These are phyloP conservation scores for Beauveria sp. DNA, from an alignment of 2,329 filamentous ascomycete species.

Conservation along the genomic window DNA sequence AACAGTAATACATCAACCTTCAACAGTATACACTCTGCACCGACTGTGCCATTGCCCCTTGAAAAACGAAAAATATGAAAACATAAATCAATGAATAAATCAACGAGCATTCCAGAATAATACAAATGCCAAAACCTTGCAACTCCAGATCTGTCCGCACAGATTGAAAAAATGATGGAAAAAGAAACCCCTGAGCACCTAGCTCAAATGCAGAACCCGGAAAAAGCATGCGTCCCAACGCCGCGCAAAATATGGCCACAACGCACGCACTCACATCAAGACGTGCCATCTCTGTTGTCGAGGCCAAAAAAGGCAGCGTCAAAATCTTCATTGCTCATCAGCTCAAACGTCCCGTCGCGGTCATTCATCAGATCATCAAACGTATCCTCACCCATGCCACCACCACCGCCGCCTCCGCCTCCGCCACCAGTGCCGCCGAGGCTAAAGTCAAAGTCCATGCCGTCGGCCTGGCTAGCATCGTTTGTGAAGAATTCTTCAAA, in stretches of 20 bases:
- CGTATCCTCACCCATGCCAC: conserved; percentile 27
- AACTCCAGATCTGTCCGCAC: background rate
- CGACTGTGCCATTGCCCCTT: background rate
- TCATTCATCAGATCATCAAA: conserved; percentile 44
- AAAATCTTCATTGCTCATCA: conserved; percentile 37
- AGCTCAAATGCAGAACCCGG: background rate
- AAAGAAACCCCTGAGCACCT: background rate
- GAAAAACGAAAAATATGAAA: background rate
- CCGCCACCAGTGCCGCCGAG: conserved; percentile 16
- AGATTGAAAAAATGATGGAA: background rate
- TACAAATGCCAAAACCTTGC: background rate
- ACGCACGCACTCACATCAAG: conserved; percentile 9
- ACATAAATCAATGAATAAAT: background rate
- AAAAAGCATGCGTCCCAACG: background rate
- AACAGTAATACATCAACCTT: background rate
- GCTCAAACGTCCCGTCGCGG: conserved; percentile 33
- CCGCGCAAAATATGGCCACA: background rate
- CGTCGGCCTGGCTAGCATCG: conserved; percentile 30
- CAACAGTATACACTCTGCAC: background rate
- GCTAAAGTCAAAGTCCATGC: conserved; percentile 33
- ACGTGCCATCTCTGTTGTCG: conserved; percentile 15
- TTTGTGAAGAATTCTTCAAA: conserved; percentile 42
- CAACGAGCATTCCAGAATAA: background rate
- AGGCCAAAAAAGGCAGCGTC: conserved; percentile 40
- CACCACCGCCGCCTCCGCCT: conserved; percentile 17